Evolutionary conservation across 2,329 filamentous ascomycete genomes (phyloP).

Genomic region (Diaporthe caulivora): DNA sequence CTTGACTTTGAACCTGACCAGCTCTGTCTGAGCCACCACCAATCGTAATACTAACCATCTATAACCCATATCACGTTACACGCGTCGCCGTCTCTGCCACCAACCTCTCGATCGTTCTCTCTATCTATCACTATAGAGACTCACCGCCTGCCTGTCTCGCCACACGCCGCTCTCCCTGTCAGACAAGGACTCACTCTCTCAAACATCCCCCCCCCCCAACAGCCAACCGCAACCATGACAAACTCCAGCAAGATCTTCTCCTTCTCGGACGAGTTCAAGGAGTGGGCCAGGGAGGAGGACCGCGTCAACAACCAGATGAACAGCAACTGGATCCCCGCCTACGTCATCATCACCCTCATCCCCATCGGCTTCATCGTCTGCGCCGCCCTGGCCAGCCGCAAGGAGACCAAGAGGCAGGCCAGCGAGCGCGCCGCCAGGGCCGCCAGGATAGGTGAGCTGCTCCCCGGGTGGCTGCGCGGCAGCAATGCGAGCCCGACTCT

Average conservation of each 20-base stretch:
- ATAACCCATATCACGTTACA: not conserved
- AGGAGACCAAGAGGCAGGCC: slow-evolving; percentile 15
- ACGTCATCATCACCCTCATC: slow-evolving; percentile 31
- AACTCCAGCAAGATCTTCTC: slow-evolving; percentile 22
- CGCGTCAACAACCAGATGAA: slow-evolving; percentile 26
- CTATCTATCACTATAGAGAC: not conserved
- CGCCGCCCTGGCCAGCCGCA: slow-evolving; percentile 12
- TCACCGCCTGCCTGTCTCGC: not conserved
- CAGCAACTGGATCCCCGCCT: slow-evolving; percentile 31
- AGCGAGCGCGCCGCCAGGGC: slow-evolving; percentile 7
- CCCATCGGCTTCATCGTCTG: slow-evolving; percentile 26
- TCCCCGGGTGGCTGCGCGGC: slow-evolving; percentile 3
- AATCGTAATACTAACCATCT: not conserved
- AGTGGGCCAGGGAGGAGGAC: slow-evolving; percentile 29
- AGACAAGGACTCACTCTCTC: not conserved
- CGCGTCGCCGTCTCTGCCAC: not conserved
- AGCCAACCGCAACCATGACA: not conserved
- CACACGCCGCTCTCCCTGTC: not conserved
- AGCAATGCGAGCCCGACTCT: not conserved
- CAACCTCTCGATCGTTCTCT: not conserved
- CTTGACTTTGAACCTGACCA: not conserved
- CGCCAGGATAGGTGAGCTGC: slow-evolving; percentile 21
- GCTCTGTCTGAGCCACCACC: not conserved
- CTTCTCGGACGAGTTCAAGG: slow-evolving; percentile 33
- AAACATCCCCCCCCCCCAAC: not conserved